A percentile compares a stretch with the other conserved stretches of the same genome.
These are phyloP conservation scores for Lecanoromycetidae sp. DNA, from an alignment of 2,329 filamentous ascomycete genomes.

Conservation along the genomic window DNA sequence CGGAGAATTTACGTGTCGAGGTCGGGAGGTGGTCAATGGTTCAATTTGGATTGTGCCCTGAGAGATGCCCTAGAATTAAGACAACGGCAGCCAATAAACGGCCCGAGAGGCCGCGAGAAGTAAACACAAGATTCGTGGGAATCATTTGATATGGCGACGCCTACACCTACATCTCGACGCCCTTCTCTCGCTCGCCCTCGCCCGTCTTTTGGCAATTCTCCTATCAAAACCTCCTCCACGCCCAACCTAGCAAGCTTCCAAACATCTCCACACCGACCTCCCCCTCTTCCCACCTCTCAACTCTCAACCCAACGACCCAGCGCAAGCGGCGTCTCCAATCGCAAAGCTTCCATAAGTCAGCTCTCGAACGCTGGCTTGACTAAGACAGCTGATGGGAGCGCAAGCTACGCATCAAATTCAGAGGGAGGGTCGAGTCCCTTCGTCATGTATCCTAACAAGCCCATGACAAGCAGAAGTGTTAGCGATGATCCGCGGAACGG, in stretches of 20 bases:
- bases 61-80: background rate
- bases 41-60: background rate
- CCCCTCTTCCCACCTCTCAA: conserved; percentile 8
- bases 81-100: background rate
- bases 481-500: conserved; percentile 26
- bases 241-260: conserved; percentile 1
- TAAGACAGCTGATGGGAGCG: conserved; percentile 5
- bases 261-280: background rate
- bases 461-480: conserved; percentile 20
- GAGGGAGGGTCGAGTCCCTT: conserved; percentile 10
- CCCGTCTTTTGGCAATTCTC: conserved; percentile 2
- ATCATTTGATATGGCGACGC: conserved; percentile 10
- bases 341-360: conserved; percentile 7
- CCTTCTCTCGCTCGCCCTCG: conserved; percentile 13
- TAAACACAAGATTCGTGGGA: conserved; percentile 1
- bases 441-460: conserved; percentile 36
- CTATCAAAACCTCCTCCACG: conserved; percentile 3
- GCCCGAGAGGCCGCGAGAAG: background rate
- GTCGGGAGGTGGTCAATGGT: background rate
- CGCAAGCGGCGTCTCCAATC: background rate
- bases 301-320: conserved; percentile 2
- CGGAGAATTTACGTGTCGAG: no score
- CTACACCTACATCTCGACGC: conserved; percentile 10
- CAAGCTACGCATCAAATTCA: background rate
- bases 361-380: background rate